These are phyloP conservation scores for Pleurotus platypus DNA, from an alignment of 768 basidiomycete species.

Conservation along the genomic window DNA sequence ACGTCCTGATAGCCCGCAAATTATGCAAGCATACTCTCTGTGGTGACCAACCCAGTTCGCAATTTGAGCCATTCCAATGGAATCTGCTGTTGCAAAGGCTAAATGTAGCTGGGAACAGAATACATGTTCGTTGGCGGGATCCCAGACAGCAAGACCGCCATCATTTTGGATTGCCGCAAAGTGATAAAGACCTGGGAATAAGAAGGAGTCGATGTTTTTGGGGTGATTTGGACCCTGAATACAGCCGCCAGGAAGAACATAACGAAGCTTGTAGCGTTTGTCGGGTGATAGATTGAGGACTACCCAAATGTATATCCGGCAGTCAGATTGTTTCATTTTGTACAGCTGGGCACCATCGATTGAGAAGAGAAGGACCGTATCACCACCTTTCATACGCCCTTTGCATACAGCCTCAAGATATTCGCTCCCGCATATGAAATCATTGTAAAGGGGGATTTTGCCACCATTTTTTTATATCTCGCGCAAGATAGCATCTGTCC, in stretches of 20 bases:
- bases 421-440: conserved; percentile 23
- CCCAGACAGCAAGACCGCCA: conserved; percentile 26
- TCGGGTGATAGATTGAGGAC: conserved; percentile 25
- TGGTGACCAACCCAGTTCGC: conserved; percentile 32
- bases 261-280: conserved; percentile 18
- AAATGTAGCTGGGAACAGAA: conserved; percentile 18
- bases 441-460: conserved; percentile 12
- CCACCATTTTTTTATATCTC: not conserved
- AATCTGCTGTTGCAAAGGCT: conserved; percentile 27
- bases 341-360: conserved; percentile 42
- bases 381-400: conserved; percentile 20
- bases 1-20: conserved; percentile 25
- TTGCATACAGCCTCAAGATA: conserved; percentile 17
- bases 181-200: conserved; percentile 31
- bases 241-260: conserved; percentile 19
- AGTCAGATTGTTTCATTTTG: conserved; percentile 10
- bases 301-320: conserved; percentile 38
- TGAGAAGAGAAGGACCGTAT: conserved; percentile 31
- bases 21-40: conserved; percentile 28
- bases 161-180: conserved; percentile 25
- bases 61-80: conserved; percentile 25
- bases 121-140: conserved; percentile 15
- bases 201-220: conserved; percentile 27
- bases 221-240: conserved; percentile 29
- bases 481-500: conserved; percentile 9